Evolutionary conservation across 2,329 filamentous ascomycete genomes (phyloP), one percentile per base, ranked within the genome.

Genomic region (Botrytis byssoidea): DNA sequence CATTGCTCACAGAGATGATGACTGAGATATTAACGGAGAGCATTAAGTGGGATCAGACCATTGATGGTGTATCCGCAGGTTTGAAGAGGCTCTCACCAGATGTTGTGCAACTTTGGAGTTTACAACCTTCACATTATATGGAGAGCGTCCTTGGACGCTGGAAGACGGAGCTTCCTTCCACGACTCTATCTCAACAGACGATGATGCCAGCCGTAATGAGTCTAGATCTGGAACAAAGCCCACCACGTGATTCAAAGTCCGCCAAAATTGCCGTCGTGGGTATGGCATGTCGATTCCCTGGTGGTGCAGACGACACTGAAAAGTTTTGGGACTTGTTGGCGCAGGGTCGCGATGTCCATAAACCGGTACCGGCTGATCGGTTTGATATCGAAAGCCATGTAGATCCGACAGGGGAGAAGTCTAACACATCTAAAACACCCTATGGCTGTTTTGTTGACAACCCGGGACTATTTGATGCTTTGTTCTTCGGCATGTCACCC

Each of bases 401-500:
- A 74, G 92, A 94, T 78, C 89, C 12, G 91, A 91, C n/a, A 93
- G 93, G 82, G 86, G 20, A 20, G 22, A 42, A 59, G 14, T 57
- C 51, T 57, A 72, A 72, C 7, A 48, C 85, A 59, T 94, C 93
- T 84, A 93, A 29, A 55, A 93, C 91, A 1, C 91, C 90, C 3
- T 93, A 89, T 77, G 92, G 92, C n/a, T 93, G 91, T 83, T 94
- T 85, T 83, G 86, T 75, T 51, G 89, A 93, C 75, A 88, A 93
- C 75, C 92, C 92, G 0, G 91, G 91, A 72, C 85, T 91, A 69
- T 95, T 95, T 79, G 92, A 95, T 77, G 90, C 91, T 35, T 86
- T 90, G 0, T 94, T 95, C 83, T 95, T 95, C 87, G 93, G 93
- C 83, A 94, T 95, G 90, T 94, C 92, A 40, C 92, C 92, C 10